A percentile compares a stretch with the other conserved stretches of the same genome.
Conservation (phyloP, 1,284 basidiomycete species). For the Heterobasidion parviporum region DNA sequence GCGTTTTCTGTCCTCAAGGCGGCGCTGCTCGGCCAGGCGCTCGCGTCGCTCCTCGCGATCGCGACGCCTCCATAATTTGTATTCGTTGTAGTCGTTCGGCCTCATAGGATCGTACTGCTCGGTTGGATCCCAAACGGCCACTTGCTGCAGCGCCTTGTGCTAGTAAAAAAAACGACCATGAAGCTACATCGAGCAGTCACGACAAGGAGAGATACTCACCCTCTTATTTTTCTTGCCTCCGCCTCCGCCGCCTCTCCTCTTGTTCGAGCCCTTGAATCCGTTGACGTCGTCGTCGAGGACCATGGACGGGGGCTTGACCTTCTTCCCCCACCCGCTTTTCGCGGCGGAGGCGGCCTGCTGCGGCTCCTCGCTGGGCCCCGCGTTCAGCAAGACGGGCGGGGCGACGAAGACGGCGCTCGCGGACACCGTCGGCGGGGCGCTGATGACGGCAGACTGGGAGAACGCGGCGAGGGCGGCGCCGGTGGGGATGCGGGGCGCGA, state of each 20-base stretch:
- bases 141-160: slow-evolving; percentile 50
- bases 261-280: slow-evolving; percentile 60
- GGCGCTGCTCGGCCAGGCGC: slow-evolving; percentile 49
- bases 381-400: slow-evolving; percentile 50
- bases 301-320: slow-evolving; percentile 85
- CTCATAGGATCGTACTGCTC: slow-evolving; percentile 74
- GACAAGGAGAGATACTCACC: slow-evolving; percentile 30
- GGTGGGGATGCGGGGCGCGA: slow-evolving; percentile 41
- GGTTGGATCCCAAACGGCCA: slow-evolving; percentile 62
- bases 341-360: slow-evolving; percentile 19
- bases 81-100: slow-evolving; percentile 84
- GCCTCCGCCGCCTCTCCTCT: slow-evolving; percentile 31
- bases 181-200: not conserved
- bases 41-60: slow-evolving; percentile 65
- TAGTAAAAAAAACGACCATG: slow-evolving; percentile 20
- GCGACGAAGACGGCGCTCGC: slow-evolving; percentile 64
- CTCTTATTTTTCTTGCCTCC: slow-evolving; percentile 56
- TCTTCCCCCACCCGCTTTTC: slow-evolving; percentile 64
- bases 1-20: slow-evolving; percentile 52
- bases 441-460: slow-evolving; percentile 13
- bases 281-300: slow-evolving; percentile 81
- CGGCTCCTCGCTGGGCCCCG: slow-evolving; percentile 8
- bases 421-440: slow-evolving; percentile 33
- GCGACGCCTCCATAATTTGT: slow-evolving; percentile 68
- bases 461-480: slow-evolving; percentile 14